These are phyloP conservation scores for Hevea brasiliensis DNA, from an alignment of 345 rosid species.

Conservation along the genomic window DNA sequence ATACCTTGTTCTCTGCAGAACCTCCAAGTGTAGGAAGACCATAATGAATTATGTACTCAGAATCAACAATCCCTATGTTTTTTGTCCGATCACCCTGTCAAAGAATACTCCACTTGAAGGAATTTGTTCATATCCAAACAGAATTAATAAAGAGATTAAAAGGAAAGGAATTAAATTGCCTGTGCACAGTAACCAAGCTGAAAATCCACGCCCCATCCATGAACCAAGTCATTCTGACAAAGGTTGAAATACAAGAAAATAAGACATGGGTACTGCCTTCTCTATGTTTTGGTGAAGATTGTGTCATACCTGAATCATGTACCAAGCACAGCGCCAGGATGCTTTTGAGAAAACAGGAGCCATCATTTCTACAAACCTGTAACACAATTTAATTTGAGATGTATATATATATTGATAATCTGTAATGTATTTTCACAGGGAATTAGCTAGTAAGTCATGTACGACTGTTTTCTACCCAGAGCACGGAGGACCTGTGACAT, in stretches of 20 bases:
- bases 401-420: too few species aligned
- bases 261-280: too few species aligned
- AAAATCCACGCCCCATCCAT: constrained; percentile 78
- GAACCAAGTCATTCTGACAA: constrained; percentile 68
- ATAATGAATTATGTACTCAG: constrained; percentile 63
- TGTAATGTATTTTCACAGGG: neutral
- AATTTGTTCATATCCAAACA: too few species aligned
- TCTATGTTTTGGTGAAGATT: too few species aligned
- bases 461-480: constrained; percentile 22
- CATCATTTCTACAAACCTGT: constrained; percentile 86
- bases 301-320: constrained; percentile 69
- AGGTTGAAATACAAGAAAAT: neutral
- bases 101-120: neutral
- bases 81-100: constrained; percentile 67
- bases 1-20: constrained; percentile 36
- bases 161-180: constrained; percentile 35
- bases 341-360: constrained; percentile 88
- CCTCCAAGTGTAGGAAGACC: constrained; percentile 75
- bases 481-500: constrained; percentile 58
- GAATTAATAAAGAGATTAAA: neutral
- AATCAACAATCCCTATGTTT: constrained; percentile 74
- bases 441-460: neutral
- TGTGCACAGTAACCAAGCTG: constrained; percentile 82
- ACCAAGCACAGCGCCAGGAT: constrained; percentile 81
- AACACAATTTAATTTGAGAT: too few species aligned